Conservation (phyloP, 1,139 yeast genomes). For the Geotrichum europaeum region DNA sequence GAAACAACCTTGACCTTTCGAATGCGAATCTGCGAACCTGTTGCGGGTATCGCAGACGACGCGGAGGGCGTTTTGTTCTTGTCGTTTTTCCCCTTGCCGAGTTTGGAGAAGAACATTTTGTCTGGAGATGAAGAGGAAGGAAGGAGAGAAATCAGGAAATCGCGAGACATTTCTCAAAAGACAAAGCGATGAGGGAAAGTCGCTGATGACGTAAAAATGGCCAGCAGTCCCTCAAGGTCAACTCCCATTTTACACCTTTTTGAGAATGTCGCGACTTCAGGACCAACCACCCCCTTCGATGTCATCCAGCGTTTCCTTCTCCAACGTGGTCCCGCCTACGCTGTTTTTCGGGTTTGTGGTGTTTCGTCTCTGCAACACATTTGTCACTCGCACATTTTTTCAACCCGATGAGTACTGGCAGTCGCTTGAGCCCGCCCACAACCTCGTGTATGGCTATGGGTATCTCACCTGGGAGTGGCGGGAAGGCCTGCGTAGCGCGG, state of each 20-base stretch:
- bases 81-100: conserved; percentile 1
- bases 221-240: neutral
- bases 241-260: neutral
- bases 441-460: conserved; percentile 69
- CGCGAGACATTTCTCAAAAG: neutral
- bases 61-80: neutral
- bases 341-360: conserved; percentile 24
- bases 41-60: neutral
- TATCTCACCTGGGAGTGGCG: conserved; percentile 94
- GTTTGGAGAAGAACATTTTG: conserved; percentile 13
- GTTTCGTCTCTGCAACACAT: conserved; percentile 55
- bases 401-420: conserved; percentile 98
- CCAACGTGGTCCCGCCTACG: neutral
- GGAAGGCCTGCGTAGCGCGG: conserved; percentile 62
- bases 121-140: neutral
- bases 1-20: conserved; percentile 10
- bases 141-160: neutral
- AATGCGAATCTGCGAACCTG: conserved; percentile 6
- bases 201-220: neutral
- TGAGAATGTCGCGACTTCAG: neutral
- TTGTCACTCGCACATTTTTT: conserved; percentile 65
- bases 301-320: neutral
- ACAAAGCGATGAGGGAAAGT: neutral
- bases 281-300: neutral
- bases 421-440: conserved; percentile 86